phyloP scores from a whole-genome alignment of 768 basidiomycete genomes.

The Lactarius akahatsu region DNA sequence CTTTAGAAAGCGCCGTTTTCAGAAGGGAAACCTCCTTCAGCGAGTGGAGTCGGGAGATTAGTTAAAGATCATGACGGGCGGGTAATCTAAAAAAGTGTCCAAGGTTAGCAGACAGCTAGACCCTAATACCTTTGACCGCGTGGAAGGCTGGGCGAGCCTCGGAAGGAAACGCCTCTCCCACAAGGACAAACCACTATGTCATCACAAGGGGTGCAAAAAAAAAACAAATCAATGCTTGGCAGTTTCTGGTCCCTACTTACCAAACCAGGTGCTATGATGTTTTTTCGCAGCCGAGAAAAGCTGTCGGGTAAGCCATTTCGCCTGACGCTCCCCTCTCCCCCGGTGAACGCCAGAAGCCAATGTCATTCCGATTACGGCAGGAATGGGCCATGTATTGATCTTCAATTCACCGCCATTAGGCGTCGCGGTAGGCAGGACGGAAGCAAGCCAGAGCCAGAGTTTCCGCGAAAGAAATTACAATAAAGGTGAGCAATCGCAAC shows the following conservation, averaged over 20 bases:
- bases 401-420: slow-evolving; percentile 23
- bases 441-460: not conserved
- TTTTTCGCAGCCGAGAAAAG: slow-evolving; percentile 13
- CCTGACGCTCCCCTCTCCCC: not conserved
- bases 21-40: not conserved
- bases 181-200: slow-evolving; percentile 18
- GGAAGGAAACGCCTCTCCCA: slow-evolving; percentile 13
- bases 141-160: slow-evolving; percentile 24
- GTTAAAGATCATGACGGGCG: not conserved
- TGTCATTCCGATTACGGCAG: slow-evolving; percentile 22
- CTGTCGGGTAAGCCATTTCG: slow-evolving; percentile 20
- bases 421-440: slow-evolving; percentile 3
- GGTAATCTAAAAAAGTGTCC: slow-evolving; percentile 1
- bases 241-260: slow-evolving; percentile 13
- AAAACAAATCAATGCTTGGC: slow-evolving; percentile 12
- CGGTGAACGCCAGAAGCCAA: slow-evolving; percentile 25
- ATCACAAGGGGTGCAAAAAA: not conserved
- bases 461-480: slow-evolving; percentile 13
- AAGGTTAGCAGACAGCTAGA: slow-evolving; percentile 4
- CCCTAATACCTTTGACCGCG: slow-evolving; percentile 13
- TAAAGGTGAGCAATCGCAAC: slow-evolving; percentile 12
- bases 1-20: slow-evolving; percentile 3
- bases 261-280: slow-evolving; percentile 17
- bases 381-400: slow-evolving; percentile 15
- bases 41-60: not conserved